phyloP scores from a whole-genome alignment of 2,329 filamentous ascomycete genomes.

The Karstenula rhodostoma region DNA sequence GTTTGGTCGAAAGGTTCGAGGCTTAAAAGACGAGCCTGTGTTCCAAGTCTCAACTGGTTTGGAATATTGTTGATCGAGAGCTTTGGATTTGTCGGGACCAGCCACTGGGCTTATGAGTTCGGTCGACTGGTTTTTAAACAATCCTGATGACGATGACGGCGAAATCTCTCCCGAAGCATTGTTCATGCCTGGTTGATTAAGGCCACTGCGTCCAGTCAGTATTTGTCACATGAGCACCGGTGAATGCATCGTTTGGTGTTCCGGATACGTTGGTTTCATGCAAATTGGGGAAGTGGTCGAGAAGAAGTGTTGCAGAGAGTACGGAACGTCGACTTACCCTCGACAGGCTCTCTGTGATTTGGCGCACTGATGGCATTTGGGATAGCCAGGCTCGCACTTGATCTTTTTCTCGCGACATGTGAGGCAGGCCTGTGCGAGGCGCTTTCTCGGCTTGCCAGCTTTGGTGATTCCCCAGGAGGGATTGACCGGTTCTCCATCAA shows the following conservation, averaged over 20 bases:
- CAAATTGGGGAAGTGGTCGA: constrained; percentile 24
- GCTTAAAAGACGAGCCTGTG: constrained; percentile 34
- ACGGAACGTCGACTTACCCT: constrained; percentile 56
- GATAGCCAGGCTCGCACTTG: constrained; percentile 89
- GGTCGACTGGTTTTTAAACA: constrained; percentile 42
- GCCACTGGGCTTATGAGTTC: constrained; percentile 42
- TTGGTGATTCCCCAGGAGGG: constrained; percentile 94
- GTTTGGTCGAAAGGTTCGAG: constrained; percentile 36
- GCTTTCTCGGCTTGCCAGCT: constrained; percentile 90
- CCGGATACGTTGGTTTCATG: constrained; percentile 32
- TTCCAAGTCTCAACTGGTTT: constrained; percentile 41
- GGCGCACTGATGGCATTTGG: constrained; percentile 89
- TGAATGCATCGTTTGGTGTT: constrained; percentile 26
- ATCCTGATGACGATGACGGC: constrained; percentile 38
- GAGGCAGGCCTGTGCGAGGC: constrained; percentile 89
- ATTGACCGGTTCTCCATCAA: constrained; percentile 87
- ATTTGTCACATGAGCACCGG: constrained; percentile 41
- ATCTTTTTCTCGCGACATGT: constrained; percentile 98
- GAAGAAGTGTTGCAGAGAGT: constrained; percentile 24
- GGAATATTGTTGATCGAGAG: constrained; percentile 38
- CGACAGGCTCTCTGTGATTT: constrained; percentile 88
- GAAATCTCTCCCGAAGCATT: constrained; percentile 45
- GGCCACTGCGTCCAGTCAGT: constrained; percentile 40
- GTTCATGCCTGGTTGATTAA: constrained; percentile 40
- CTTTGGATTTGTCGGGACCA: constrained; percentile 38